phyloP scores from a whole-genome alignment of 176 grass and related monocot genomes.

The Phoenix dactylifera region DNA sequence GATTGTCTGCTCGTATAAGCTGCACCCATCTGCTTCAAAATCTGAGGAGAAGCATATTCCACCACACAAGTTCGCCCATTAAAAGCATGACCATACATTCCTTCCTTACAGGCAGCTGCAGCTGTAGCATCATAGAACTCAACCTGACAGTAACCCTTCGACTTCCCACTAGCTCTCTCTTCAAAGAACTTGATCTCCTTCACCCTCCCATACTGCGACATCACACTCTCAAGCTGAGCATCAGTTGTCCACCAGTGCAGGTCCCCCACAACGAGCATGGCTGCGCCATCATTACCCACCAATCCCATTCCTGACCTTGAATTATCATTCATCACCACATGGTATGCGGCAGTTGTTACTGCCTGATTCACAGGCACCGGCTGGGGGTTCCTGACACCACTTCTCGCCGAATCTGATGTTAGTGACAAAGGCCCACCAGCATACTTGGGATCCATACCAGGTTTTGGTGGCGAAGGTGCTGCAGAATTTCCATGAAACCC shows the following conservation, averaged over 20 bases:
- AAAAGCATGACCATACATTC: constrained; percentile 13
- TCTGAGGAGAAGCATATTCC: constrained; percentile 7
- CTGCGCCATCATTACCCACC: background rate
- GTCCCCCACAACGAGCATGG: background rate
- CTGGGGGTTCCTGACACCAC: too few relatives aligned
- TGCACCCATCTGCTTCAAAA: constrained; percentile 5
- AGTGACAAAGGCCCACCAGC: too few relatives aligned
- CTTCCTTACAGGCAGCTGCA: constrained; percentile 12
- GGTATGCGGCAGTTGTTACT: background rate
- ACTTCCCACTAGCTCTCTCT: constrained; percentile 13
- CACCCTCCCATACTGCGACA: constrained; percentile 5
- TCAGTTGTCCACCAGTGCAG: constrained; percentile 10
- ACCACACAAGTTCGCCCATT: constrained; percentile 12
- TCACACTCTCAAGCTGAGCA: background rate
- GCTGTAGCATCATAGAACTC: constrained; percentile 15
- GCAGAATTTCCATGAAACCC: too few relatives aligned
- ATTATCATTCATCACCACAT: constrained; percentile 1
- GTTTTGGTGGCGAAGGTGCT: too few relatives aligned
- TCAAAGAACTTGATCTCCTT: constrained; percentile 10
- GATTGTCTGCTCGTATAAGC: constrained; percentile 1
- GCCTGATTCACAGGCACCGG: too few relatives aligned
- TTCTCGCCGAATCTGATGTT: too few relatives aligned
- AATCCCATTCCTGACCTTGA: background rate
- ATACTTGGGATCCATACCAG: too few relatives aligned
- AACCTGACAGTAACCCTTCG: constrained; percentile 10